A percentile compares a stretch with the other conserved stretches of the same genome.
Evolutionary conservation across 257 asterid species (phyloP).

Genomic region (Capsicum chinense): DNA sequence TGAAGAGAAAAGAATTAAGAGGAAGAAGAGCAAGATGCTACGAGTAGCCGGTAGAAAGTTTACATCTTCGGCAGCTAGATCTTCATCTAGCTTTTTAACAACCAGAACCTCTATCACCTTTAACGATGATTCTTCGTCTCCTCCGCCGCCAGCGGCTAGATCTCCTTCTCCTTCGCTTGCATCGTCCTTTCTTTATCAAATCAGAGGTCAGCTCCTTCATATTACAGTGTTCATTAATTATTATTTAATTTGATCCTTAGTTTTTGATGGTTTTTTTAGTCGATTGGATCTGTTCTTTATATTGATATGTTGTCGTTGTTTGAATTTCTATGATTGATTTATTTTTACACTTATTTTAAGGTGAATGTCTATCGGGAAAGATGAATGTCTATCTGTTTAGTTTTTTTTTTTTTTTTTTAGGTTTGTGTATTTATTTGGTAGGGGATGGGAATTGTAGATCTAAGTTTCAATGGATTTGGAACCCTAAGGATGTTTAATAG

Average conservation of each 20-base stretch:
- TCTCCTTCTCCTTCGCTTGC: constrained; percentile 42
- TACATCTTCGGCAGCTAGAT: constrained; percentile 46
- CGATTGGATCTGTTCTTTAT: too few relatives aligned
- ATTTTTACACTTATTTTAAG: too few relatives aligned
- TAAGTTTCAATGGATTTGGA: too few relatives aligned
- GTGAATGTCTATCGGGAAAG: too few relatives aligned
- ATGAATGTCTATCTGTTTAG: too few relatives aligned
- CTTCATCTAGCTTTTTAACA: constrained; percentile 51
- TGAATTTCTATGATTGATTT: too few relatives aligned
- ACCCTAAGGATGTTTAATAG: too few relatives aligned
- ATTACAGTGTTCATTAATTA: background rate
- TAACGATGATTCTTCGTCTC: constrained; percentile 50
- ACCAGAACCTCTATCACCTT: constrained; percentile 39
- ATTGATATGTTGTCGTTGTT: background rate
- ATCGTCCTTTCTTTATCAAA: constrained; percentile 45
- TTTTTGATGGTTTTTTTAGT: background rate
- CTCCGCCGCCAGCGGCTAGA: constrained; percentile 17
- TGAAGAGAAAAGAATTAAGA: background rate
- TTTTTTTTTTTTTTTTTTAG: too few relatives aligned
- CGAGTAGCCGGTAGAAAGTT: constrained; percentile 73
- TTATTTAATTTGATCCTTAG: background rate
- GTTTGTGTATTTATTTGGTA: too few relatives aligned
- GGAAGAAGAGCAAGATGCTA: constrained; percentile 47
- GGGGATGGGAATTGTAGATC: too few relatives aligned
- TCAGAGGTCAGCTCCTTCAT: constrained; percentile 51